phyloP scores from a whole-genome alignment of 495 filamentous ascomycete genomes.

The Penicillium maclennaniae region DNA sequence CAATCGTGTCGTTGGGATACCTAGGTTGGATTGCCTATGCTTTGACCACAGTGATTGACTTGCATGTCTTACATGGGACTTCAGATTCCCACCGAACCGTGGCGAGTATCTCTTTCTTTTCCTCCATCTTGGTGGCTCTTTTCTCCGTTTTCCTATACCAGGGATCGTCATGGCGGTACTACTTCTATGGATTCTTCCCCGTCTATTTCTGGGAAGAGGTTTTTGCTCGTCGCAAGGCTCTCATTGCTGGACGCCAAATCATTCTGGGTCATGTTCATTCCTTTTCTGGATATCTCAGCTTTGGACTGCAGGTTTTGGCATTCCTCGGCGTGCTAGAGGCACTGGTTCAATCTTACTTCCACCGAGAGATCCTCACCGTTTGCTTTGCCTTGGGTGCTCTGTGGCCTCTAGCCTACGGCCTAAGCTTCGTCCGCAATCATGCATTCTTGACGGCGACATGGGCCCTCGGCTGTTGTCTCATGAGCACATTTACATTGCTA shows the following conservation, averaged over 20 bases:
- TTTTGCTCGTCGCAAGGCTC: slow-evolving; percentile 67
- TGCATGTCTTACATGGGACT: slow-evolving; percentile 77
- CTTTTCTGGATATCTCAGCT: slow-evolving; percentile 47
- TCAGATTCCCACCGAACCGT: slow-evolving; percentile 62
- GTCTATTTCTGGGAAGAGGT: slow-evolving; percentile 97
- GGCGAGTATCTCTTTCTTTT: slow-evolving; percentile 62
- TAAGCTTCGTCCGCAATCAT: slow-evolving; percentile 65
- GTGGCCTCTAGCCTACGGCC: slow-evolving; percentile 76
- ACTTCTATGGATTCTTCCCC: slow-evolving; percentile 88
- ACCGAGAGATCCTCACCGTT: slow-evolving; percentile 79
- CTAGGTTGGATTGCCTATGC: slow-evolving; percentile 96
- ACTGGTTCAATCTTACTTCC: slow-evolving; percentile 84
- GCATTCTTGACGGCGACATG: slow-evolving; percentile 62
- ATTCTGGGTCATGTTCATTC: slow-evolving; percentile 66
- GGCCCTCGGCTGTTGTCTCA: slow-evolving; percentile 69
- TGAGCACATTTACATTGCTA: slow-evolving; percentile 89
- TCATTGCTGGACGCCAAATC: slow-evolving; percentile 62
- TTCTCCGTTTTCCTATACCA: slow-evolving; percentile 79
- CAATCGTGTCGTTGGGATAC: slow-evolving; percentile 91
- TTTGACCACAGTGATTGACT: slow-evolving; percentile 83
- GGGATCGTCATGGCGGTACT: slow-evolving; percentile 78
- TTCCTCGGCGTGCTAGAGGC: slow-evolving; percentile 77
- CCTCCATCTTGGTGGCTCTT: slow-evolving; percentile 66
- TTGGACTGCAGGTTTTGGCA: slow-evolving; percentile 54
- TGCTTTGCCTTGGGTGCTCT: slow-evolving; percentile 71